These are phyloP conservation scores for Dothideomycetes sp. DNA, from an alignment of 2,329 filamentous ascomycete genomes.

Conservation along the genomic window DNA sequence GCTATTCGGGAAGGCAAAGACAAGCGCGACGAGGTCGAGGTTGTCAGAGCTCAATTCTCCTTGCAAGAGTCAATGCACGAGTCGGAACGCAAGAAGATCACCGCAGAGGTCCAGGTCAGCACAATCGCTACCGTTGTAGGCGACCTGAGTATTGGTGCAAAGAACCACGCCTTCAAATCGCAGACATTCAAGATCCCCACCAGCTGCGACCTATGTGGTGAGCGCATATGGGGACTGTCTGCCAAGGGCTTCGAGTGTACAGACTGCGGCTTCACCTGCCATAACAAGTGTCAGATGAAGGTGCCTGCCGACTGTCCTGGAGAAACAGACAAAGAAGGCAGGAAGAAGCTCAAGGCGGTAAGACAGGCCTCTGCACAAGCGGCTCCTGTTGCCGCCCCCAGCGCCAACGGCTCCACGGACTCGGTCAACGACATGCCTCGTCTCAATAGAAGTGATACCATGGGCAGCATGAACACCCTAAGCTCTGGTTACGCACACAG, in stretches of 20 bases:
- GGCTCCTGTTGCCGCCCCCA: conserved; percentile 9
- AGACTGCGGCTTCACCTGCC: conserved; percentile 95
- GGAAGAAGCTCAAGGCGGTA: conserved; percentile 82
- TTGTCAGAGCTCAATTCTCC: conserved; percentile 72
- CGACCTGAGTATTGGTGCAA: conserved; percentile 82
- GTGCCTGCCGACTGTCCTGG: conserved; percentile 92
- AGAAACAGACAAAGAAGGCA: conserved; percentile 86
- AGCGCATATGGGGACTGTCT: conserved; percentile 92
- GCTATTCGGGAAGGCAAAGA: conserved; percentile 73
- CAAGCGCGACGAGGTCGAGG: conserved; percentile 76
- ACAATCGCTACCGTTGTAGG: conserved; percentile 88
- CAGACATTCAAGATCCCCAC: conserved; percentile 99
- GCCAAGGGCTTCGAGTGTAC: conserved; percentile 94
- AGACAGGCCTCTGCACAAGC: conserved; percentile 69
- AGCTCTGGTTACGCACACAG: conserved; percentile 80
- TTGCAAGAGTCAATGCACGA: conserved; percentile 79
- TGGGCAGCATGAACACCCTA: conserved; percentile 63
- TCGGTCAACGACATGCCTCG: conserved; percentile 47
- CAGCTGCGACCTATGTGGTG: conserved; percentile 92
- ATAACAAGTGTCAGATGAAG: conserved; percentile 99
- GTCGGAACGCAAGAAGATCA: conserved; percentile 70
- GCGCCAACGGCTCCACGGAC: conserved; percentile 9
- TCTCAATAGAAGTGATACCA: conserved; percentile 71
- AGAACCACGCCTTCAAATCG: conserved; percentile 96
- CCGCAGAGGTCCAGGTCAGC: conserved; percentile 83